Percentiles rank a stretch among this genome's conserved stretches.
Conservation (phyloP, 1,284 basidiomycete species). For the Marasmius fiardii region DNA sequence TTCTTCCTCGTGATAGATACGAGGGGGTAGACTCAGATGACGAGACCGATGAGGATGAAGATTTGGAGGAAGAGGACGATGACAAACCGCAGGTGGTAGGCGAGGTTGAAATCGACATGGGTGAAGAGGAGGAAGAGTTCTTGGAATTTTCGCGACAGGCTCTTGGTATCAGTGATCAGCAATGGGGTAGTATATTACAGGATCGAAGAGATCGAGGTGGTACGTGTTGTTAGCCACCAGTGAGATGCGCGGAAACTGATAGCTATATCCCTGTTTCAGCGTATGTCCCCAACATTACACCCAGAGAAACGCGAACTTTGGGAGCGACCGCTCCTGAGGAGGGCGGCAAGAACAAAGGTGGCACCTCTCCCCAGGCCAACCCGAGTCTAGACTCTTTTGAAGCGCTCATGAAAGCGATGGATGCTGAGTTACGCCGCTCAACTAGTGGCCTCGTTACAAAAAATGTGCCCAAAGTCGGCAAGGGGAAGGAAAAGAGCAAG, state of each 20-base stretch:
- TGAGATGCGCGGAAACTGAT: not conserved
- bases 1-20: slow-evolving; percentile 74
- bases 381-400: slow-evolving; percentile 88
- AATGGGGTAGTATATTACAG: slow-evolving; percentile 80
- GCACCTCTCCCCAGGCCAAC: slow-evolving; percentile 44
- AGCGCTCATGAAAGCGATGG: slow-evolving; percentile 93
- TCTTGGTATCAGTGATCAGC: slow-evolving; percentile 79
- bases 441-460: slow-evolving; percentile 26
- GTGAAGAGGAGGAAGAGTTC: slow-evolving; percentile 88
- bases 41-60: slow-evolving; percentile 63
- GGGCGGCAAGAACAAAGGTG: slow-evolving; percentile 20
- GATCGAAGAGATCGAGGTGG: slow-evolving; percentile 77
- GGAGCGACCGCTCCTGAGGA: slow-evolving; percentile 15
- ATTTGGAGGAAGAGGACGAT: slow-evolving; percentile 54
- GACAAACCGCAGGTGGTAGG: slow-evolving; percentile 77
- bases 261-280: slow-evolving; percentile 37
- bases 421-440: slow-evolving; percentile 65
- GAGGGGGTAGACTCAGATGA: slow-evolving; percentile 88
- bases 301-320: slow-evolving; percentile 8
- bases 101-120: slow-evolving; percentile 84
- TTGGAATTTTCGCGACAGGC: slow-evolving; percentile 89
- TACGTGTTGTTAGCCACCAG: slow-evolving; percentile 30
- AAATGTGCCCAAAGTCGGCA: slow-evolving; percentile 31
- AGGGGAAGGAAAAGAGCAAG: slow-evolving; percentile 24
- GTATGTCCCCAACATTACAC: slow-evolving; percentile 54